Conservation (phyloP, 2,329 filamentous ascomycete species). For the Xylaria sp. region DNA sequence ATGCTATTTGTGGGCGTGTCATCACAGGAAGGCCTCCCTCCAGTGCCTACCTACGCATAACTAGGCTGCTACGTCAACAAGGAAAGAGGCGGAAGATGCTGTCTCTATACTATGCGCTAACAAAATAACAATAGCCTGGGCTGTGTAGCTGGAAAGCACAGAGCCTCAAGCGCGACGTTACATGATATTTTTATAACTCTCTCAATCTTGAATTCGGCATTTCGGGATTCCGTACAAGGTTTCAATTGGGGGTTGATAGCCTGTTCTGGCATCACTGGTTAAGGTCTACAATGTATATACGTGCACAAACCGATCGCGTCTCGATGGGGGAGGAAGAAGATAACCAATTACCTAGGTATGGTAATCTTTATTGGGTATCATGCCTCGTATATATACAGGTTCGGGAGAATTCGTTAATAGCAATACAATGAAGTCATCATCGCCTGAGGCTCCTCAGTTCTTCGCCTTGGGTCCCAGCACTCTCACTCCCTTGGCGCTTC, state of each 20-base stretch:
- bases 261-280: not conserved
- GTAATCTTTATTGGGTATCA: slow-evolving; percentile 33
- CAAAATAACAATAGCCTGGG: too few relatives aligned
- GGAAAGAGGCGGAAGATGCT: not conserved
- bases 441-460: slow-evolving; percentile 12
- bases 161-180: not conserved
- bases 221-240: not conserved
- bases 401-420: not conserved
- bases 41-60: not conserved
- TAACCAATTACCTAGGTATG: not conserved
- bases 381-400: slow-evolving; percentile 18
- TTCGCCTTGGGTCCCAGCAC: slow-evolving; percentile 44
- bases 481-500: slow-evolving; percentile 66
- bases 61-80: not conserved
- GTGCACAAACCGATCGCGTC: not conserved
- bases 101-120: not conserved
- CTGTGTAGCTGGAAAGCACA: too few relatives aligned
- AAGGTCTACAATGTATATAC: not conserved
- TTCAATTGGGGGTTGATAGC: not conserved
- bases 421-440: slow-evolving; percentile 5
- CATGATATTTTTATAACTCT: not conserved
- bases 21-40: not conserved
- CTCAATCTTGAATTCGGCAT: too few relatives aligned
- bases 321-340: too few relatives aligned
- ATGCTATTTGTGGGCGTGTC: slow-evolving; percentile 1